Evolutionary conservation across 352 stramenopile species (phyloP).

Genomic region (Plasmopara halstedii): DNA sequence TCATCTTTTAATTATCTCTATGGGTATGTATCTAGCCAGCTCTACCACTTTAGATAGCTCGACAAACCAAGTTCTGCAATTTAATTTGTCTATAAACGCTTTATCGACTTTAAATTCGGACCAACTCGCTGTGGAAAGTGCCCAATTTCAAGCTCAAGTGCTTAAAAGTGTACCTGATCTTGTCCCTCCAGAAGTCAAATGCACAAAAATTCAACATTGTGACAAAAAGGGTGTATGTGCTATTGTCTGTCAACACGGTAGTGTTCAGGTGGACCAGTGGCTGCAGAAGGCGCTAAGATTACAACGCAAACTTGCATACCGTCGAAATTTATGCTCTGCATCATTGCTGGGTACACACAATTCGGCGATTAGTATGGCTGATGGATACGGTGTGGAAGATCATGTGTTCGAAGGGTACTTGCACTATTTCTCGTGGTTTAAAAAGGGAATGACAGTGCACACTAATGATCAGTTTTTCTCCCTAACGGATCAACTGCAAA

Average conservation of each 20-base stretch:
- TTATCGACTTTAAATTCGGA: constrained; percentile 14
- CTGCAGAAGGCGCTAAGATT: constrained; percentile 46
- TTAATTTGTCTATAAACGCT: background rate
- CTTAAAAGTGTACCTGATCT: constrained; percentile 46
- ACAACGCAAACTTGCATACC: constrained; percentile 68
- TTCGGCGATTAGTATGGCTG: constrained; percentile 55
- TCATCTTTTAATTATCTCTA: background rate
- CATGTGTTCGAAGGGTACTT: constrained; percentile 61
- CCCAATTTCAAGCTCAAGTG: constrained; percentile 29
- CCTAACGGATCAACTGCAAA: constrained; percentile 68
- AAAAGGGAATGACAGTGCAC: constrained; percentile 45
- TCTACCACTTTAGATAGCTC: background rate
- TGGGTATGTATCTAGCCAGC: background rate
- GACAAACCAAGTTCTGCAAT: background rate
- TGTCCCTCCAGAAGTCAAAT: constrained; percentile 52
- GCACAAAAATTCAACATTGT: constrained; percentile 43
- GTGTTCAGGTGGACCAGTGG: constrained; percentile 48
- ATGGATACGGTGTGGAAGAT: constrained; percentile 68
- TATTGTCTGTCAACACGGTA: constrained; percentile 51
- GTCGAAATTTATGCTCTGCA: constrained; percentile 58
- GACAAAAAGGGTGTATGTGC: constrained; percentile 56
- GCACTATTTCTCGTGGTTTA: constrained; percentile 50
- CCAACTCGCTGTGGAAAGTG: constrained; percentile 19
- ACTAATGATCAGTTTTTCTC: constrained; percentile 73
- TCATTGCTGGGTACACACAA: constrained; percentile 71